These are phyloP conservation scores for Tetracentron sinense DNA, from an alignment of 164 flowering plant genomes.

Conservation along the genomic window DNA sequence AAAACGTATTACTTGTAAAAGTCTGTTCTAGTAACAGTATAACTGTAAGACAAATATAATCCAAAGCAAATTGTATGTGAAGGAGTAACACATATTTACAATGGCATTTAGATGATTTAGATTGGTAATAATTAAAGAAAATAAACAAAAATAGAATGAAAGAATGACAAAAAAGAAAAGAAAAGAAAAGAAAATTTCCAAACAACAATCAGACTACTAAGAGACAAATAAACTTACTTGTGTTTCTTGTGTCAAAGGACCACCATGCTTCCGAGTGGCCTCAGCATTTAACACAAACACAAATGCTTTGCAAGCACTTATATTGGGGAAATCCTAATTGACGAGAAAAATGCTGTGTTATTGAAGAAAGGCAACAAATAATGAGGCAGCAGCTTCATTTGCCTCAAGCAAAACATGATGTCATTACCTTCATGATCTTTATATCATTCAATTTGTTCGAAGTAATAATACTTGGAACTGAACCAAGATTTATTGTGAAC, in stretches of 20 bases:
- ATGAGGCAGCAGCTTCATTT: not conserved
- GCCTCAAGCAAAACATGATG: not conserved
- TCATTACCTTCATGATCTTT: slow-evolving; percentile 53
- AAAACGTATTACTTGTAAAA: no score
- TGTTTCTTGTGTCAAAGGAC: slow-evolving; percentile 47
- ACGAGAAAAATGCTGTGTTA: slow-evolving; percentile 11
- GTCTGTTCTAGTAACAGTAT: no score
- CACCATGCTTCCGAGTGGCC: slow-evolving; percentile 25
- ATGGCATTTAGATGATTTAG: no score
- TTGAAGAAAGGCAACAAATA: not conserved
- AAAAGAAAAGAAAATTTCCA: not conserved
- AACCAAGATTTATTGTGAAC: slow-evolving; percentile 28
- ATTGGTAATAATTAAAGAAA: no score
- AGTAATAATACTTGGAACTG: slow-evolving; percentile 33
- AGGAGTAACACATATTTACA: no score
- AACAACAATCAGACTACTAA: not conserved
- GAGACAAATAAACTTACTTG: slow-evolving; percentile 48
- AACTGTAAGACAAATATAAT: no score
- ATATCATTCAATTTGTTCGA: slow-evolving; percentile 38
- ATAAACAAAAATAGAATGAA: no score
- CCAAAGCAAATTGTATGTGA: no score
- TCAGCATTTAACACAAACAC: slow-evolving; percentile 47
- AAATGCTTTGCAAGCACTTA: slow-evolving; percentile 67
- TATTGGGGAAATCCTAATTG: slow-evolving; percentile 55
- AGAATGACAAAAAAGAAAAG: no score